A percentile compares a stretch with the other conserved stretches of the same genome.
Conservation (phyloP, 2,329 filamentous ascomycete species). For the Penicillium aurantiogriseum region DNA sequence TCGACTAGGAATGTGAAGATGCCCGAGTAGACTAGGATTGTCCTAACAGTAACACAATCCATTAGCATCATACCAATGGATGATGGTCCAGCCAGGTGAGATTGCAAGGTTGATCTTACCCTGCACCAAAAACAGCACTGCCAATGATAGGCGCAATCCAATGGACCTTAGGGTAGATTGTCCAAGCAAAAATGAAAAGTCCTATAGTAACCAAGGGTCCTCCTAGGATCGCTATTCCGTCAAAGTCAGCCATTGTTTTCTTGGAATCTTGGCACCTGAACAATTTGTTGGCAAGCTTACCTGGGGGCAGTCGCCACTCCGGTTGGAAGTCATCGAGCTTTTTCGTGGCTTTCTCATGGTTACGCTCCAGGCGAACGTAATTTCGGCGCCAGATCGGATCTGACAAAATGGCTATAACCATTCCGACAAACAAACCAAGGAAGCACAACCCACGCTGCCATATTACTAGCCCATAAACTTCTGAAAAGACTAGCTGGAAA, state of each 20-base stretch:
- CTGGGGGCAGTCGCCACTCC: constrained; percentile 78
- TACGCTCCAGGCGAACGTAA: constrained; percentile 42
- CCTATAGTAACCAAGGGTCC: constrained; percentile 74
- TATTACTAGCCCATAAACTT: constrained; percentile 71
- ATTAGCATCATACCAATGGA: constrained; percentile 24
- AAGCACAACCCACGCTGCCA: constrained; percentile 82
- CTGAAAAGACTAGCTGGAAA: constrained; percentile 74
- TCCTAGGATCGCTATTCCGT: constrained; percentile 59
- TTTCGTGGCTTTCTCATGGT: constrained; percentile 36
- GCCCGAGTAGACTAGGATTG: constrained; percentile 75
- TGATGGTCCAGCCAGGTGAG: constrained; percentile 8
- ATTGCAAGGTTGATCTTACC: constrained; percentile 51
- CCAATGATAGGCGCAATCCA: constrained; percentile 76
- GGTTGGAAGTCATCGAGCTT: constrained; percentile 64
- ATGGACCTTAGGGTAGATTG: constrained; percentile 68
- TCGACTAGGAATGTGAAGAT: constrained; percentile 86
- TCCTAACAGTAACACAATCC: constrained; percentile 48
- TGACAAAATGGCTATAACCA: constrained; percentile 46
- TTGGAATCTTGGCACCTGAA: not conserved
- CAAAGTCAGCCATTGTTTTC: not conserved
- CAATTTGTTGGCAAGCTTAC: constrained; percentile 33
- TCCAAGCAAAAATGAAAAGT: constrained; percentile 88
- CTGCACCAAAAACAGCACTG: constrained; percentile 67
- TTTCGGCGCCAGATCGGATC: constrained; percentile 49
- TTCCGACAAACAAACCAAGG: constrained; percentile 53